A percentile compares a stretch with the other conserved stretches of the same genome.
Conservation (phyloP, 805 yeast species). For the Candida stauntonica region DNA sequence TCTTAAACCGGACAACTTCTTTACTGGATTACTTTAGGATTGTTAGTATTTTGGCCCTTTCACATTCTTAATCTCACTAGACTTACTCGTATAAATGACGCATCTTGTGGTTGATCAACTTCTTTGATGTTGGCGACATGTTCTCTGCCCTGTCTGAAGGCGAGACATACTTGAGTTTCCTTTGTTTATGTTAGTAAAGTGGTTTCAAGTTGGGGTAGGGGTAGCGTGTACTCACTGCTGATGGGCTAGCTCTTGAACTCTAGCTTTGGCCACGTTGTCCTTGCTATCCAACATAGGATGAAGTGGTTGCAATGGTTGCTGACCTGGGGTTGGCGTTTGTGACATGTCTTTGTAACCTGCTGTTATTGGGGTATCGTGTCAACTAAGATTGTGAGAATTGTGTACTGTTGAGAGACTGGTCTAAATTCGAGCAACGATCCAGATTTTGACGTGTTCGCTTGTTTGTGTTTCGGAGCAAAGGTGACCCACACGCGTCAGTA, state of each 20-base stretch:
- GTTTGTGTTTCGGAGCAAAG: too few relatives aligned
- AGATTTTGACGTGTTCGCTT: too few relatives aligned
- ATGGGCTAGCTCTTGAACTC: conserved; percentile 25
- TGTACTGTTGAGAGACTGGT: too few relatives aligned
- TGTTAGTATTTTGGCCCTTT: conserved; percentile 1
- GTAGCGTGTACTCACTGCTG: conserved; percentile 25
- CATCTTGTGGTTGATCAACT: conserved; percentile 26
- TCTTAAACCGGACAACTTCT: conserved; percentile 26
- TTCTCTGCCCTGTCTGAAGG: conserved; percentile 29
- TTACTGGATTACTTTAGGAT: conserved; percentile 24
- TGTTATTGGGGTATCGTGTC: too few relatives aligned
- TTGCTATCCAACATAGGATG: conserved; percentile 28
- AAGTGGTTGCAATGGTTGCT: conserved; percentile 25
- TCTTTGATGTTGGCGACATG: conserved; percentile 28
- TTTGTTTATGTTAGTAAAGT: conserved; percentile 9
- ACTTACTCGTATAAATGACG: conserved; percentile 26
- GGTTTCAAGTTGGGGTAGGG: neutral
- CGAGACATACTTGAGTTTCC: conserved; percentile 28
- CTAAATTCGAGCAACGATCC: too few relatives aligned
- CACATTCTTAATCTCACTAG: neutral
- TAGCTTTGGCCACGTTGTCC: conserved; percentile 26
- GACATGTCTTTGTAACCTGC: conserved; percentile 1
- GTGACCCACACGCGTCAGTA: too few relatives aligned
- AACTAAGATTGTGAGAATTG: too few relatives aligned
- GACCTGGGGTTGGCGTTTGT: conserved; percentile 6